Evolutionary conservation across 768 basidiomycete species (phyloP), one percentile per base, ranked within the genome.

Genomic region (Auricularia cornea): DNA sequence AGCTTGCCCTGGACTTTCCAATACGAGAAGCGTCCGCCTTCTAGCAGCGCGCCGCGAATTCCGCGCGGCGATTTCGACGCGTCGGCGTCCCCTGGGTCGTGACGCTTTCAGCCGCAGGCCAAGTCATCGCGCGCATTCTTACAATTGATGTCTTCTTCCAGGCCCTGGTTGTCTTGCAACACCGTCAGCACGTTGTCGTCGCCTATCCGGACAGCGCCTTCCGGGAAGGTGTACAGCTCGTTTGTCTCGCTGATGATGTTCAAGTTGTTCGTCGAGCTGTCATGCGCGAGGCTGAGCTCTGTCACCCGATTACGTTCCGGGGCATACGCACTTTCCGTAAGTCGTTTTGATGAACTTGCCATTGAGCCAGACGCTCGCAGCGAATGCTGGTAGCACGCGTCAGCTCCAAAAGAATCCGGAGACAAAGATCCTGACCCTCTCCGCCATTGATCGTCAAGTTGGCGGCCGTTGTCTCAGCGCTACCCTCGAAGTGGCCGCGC

Each of bases 361-460:
- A 66, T 93, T 93, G 32, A 90, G 75, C 87, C 89, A 92, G 16
- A 92, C 84, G 60, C 87, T 89, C 2, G 89, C 89, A 31, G 91
- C 89, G 67, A 93, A 93, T 3, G 87, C 90, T 87, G 35, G 68
- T 3, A 52, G 31, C 23, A 31, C 38, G 10, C 60, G 44, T 63
- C 28, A 35, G 28, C 30, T 5, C 44, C 14, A 20, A 14, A 62
- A 18, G 5, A 57, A 20, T 32, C n/a, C 52, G 29, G 61, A 32
- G 29, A 33, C 48, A 6, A 18, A 65, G 73, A 20, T 62, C 87
- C 88, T 62, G 56, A 70, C 70, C 89, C 80, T 83, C 81, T 12
- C 91, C 89, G 8, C 91, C 92, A 66, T 92, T 91, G 69, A 94
- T 87, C 1, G 86, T 87, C 14, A 93, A 74, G 65, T 89, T 89